Base-by-base conservation (phyloP, 192 early-diverging fungal species). In the Podila minutissima region DNA sequence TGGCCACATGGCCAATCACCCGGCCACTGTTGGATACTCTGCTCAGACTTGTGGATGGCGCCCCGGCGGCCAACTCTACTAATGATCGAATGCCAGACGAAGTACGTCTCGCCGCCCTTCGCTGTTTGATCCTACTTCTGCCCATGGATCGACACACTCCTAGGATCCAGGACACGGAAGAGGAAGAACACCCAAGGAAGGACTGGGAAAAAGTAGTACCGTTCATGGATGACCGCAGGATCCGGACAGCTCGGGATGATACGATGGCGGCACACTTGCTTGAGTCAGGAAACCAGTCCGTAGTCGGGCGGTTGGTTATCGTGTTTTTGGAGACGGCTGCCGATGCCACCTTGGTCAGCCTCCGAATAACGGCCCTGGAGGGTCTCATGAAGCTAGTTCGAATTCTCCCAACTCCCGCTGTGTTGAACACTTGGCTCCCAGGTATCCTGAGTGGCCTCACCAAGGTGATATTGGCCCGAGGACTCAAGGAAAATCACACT, bases 71-170 rank as follows among this genome's bases (percentile, higher is more conserved):
- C 37, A 37, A 29, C 1, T 33, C 20, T 9, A 37, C 20, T 13
- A 73, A 69, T 32, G 58, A 73, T 57, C 62, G 41, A 22, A 72
- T 81, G 77, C 26, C 71, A 33, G 77, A 81, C 62, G 77, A 81
- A 29, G 62, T 51, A 12, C 77, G 77, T 6, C 48, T 81, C 5
- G 59, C 57, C 0, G 71, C 77, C 12, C 24, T 81, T 19, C 50
- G 63, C 9, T 73, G 71, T 26, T 37, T 81, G 26, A 58, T 81
- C 9, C 61, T 73, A 17, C 62, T 66, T 4, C 26, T 81, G 1
- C 77, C 77, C 29, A 28, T 73, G 19, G 62, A 66, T 22, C 62
- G 38, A 20, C 58, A 31, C 5, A 28, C 48, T 3, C 57, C 66
- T 4, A 48, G 15, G 3, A 48, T 69, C 3, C 19, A 20, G 10